These are phyloP conservation scores for Juglanconis juglandina DNA, from an alignment of 2,329 filamentous ascomycete genomes.

Conservation along the genomic window DNA sequence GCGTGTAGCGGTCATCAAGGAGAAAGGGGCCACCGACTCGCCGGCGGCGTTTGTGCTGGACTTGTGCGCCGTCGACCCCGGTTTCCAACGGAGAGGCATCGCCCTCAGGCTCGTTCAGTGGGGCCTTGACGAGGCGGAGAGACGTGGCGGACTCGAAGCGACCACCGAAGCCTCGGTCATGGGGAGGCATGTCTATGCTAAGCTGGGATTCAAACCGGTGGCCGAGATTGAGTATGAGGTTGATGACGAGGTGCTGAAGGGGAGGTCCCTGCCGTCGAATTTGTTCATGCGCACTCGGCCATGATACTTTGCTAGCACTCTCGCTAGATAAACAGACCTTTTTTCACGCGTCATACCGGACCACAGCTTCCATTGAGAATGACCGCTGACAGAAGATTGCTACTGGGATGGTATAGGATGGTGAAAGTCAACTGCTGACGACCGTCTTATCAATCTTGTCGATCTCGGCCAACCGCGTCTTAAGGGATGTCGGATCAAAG, in stretches of 20 bases:
- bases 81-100: constrained; percentile 48
- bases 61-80: constrained; percentile 50
- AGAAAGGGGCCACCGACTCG: constrained; percentile 34
- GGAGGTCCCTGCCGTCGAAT: constrained; percentile 37
- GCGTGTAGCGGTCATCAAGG: constrained; percentile 38
- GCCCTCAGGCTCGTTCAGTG: constrained; percentile 43
- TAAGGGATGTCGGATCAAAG: too few species aligned
- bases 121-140: constrained; percentile 42
- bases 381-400: too few species aligned
- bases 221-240: constrained; percentile 40
- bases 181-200: constrained; percentile 44
- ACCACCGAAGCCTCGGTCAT: constrained; percentile 46
- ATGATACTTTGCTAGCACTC: background rate
- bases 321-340: too few species aligned
- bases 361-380: too few species aligned
- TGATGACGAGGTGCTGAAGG: constrained; percentile 38
- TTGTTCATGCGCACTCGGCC: constrained; percentile 44
- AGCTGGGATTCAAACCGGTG: constrained; percentile 42
- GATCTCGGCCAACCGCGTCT: too few species aligned
- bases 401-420: too few species aligned
- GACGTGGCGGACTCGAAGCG: constrained; percentile 38
- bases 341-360: too few species aligned
- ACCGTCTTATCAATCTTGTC: too few species aligned
- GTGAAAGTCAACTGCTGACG: too few species aligned
- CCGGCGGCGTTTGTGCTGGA: constrained; percentile 50